phyloP scores from a whole-genome alignment of 139 green algal genomes.

The Tetradesmus lagerheimii region DNA sequence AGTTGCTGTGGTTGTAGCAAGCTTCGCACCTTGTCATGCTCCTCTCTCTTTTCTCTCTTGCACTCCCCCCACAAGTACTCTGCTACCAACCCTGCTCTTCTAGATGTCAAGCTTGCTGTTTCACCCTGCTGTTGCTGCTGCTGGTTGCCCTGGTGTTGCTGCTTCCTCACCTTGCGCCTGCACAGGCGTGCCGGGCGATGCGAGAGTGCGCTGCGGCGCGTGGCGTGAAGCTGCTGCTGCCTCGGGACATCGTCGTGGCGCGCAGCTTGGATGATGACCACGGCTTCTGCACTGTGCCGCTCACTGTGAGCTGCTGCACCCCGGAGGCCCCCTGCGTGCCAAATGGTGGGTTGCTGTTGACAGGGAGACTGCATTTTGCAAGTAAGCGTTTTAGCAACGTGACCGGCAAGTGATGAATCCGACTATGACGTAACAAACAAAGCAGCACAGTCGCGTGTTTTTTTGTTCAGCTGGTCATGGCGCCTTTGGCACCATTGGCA shows the following conservation, averaged over 20 bases:
- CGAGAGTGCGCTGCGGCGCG: conserved; percentile 44
- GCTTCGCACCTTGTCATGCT: no score
- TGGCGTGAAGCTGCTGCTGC: conserved; percentile 64
- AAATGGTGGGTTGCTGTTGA: conserved; percentile 31
- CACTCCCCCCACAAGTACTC: no score
- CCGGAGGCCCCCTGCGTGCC: conserved; percentile 57
- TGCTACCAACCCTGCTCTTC: no score
- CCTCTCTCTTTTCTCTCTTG: no score
- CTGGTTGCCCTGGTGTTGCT: background rate
- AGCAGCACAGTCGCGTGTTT: no score
- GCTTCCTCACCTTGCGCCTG: background rate
- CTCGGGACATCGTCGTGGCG: conserved; percentile 60
- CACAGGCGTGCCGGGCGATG: conserved; percentile 55
- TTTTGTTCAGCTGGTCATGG: background rate
- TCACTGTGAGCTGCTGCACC: conserved; percentile 62
- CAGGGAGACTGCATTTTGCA: no score
- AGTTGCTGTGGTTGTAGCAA: no score
- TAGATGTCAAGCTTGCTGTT: background rate
- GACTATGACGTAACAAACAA: no score
- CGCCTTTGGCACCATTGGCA: background rate
- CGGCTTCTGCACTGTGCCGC: conserved; percentile 38
- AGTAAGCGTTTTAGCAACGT: no score
- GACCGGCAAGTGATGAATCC: no score
- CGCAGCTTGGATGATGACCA: conserved; percentile 46
- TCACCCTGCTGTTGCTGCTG: background rate